Conservation (phyloP, 2,329 filamentous ascomycete genomes). For the Diatrype stigma region DNA sequence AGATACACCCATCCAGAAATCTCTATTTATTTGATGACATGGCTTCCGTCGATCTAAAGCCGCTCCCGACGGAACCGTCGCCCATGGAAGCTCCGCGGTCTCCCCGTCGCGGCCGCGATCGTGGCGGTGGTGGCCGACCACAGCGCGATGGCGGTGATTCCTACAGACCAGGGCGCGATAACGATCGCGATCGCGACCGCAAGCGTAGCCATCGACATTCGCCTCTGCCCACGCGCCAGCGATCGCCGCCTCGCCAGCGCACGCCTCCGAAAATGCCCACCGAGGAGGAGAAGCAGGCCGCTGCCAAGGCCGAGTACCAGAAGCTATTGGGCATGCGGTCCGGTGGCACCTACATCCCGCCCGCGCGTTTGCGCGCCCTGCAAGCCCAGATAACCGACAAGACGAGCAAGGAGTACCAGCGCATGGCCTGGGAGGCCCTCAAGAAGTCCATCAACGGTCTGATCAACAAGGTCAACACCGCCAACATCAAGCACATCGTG, state of each 20-base stretch:
- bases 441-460: constrained; percentile 99
- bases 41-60: constrained; percentile 42
- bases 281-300: constrained; percentile 82
- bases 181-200: constrained; percentile 18
- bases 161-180: constrained; percentile 40
- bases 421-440: constrained; percentile 97
- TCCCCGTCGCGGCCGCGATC: constrained; percentile 25
- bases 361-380: constrained; percentile 81
- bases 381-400: constrained; percentile 98
- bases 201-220: background rate
- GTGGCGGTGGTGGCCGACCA: constrained; percentile 14
- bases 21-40: constrained; percentile 21
- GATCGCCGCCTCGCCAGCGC: constrained; percentile 18
- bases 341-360: constrained; percentile 94
- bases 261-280: constrained; percentile 39
- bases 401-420: constrained; percentile 92
- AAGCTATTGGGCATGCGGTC: constrained; percentile 89
- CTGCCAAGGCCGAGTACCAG: constrained; percentile 88
- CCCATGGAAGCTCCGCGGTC: constrained; percentile 22
- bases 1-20: background rate
- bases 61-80: constrained; percentile 27
- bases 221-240: constrained; percentile 7
- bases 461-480: constrained; percentile 98
- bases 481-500: constrained; percentile 96
- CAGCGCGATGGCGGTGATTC: constrained; percentile 45